A percentile compares a stretch with the other conserved stretches of the same genome.
These are phyloP conservation scores for Leccinum olivaceoglutinosum DNA, from an alignment of 1,284 basidiomycete species.

Conservation along the genomic window DNA sequence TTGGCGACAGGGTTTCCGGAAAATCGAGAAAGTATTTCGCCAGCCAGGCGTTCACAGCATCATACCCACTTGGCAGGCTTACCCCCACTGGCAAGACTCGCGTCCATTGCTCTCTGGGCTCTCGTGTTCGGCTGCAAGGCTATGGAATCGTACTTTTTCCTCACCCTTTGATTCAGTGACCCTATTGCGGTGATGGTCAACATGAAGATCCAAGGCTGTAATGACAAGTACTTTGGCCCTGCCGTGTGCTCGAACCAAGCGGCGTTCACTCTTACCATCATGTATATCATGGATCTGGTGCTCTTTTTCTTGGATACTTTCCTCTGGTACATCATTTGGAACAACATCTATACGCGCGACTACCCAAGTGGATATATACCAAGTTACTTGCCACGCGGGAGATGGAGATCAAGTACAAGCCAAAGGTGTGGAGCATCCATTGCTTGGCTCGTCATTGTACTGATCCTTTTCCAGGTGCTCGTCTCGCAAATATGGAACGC, in stretches of 20 bases:
- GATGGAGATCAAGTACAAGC: constrained; percentile 96
- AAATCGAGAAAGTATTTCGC: constrained; percentile 93
- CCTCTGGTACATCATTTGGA: constrained; percentile 98
- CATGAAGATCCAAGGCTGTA: constrained; percentile 88
- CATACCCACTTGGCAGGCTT: constrained; percentile 64
- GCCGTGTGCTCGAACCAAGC: constrained; percentile 85
- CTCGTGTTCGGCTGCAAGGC: constrained; percentile 94
- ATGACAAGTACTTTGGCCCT: constrained; percentile 78
- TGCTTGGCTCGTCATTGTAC: neutral
- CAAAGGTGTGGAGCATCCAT: constrained; percentile 58
- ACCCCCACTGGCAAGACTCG: constrained; percentile 53
- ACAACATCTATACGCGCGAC: constrained; percentile 84
- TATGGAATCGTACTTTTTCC: constrained; percentile 92
- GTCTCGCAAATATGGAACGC: constrained; percentile 99
- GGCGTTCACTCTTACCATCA: constrained; percentile 87
- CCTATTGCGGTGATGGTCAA: constrained; percentile 88
- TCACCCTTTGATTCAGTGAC: constrained; percentile 88
- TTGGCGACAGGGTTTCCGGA: constrained; percentile 90
- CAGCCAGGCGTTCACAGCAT: constrained; percentile 93
- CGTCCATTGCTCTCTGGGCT: constrained; percentile 78
- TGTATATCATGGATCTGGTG: constrained; percentile 94
- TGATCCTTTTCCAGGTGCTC: constrained; percentile 60
- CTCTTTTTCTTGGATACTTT: constrained; percentile 97
- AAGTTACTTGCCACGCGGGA: constrained; percentile 88
- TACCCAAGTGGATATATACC: constrained; percentile 93